Percentiles rank a stretch among this genome's conserved stretches.
phyloP scores from a whole-genome alignment of 2,329 filamentous ascomycete genomes.

The Alternaria tenuissima region DNA sequence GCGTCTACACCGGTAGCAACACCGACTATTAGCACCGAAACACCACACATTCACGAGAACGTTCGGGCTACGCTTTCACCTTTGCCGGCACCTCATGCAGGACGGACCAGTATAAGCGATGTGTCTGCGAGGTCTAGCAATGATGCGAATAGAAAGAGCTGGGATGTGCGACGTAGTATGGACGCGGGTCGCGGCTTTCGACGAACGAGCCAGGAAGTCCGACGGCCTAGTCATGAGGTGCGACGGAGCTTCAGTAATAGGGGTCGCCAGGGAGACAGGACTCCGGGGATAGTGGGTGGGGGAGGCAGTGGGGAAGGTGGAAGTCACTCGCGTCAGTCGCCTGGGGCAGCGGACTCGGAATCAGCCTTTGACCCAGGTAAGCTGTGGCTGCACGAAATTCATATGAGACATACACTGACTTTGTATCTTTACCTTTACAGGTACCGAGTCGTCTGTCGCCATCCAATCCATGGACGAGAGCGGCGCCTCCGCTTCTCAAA shows the following conservation, averaged over 20 bases:
- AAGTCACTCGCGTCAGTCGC: slow-evolving; percentile 36
- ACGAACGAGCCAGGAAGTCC: slow-evolving; percentile 46
- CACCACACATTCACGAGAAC: slow-evolving; percentile 46
- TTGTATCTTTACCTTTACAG: too few species aligned
- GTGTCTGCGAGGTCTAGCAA: slow-evolving; percentile 54
- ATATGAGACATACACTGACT: too few species aligned
- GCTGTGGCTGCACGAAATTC: too few species aligned
- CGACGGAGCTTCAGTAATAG: slow-evolving; percentile 70
- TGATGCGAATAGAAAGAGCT: slow-evolving; percentile 51
- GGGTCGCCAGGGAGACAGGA: slow-evolving; percentile 59
- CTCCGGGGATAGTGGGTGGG: slow-evolving; percentile 38
- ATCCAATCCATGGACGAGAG: slow-evolving; percentile 71
- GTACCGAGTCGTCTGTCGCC: slow-evolving; percentile 74
- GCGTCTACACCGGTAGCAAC: slow-evolving; percentile 24
- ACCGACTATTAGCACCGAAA: slow-evolving; percentile 30
- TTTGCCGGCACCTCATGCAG: slow-evolving; percentile 43
- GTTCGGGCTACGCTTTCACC: slow-evolving; percentile 58
- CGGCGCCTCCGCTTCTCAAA: slow-evolving; percentile 87
- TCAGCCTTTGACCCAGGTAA: slow-evolving; percentile 74
- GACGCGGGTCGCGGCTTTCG: slow-evolving; percentile 63
- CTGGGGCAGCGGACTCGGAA: slow-evolving; percentile 69
- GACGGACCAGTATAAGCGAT: slow-evolving; percentile 52
- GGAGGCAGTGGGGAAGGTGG: too few species aligned
- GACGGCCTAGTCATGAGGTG: slow-evolving; percentile 37
- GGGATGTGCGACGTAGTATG: slow-evolving; percentile 47